Base-by-base conservation (phyloP, 441 rosid species). In the Erodium trifolium region DNA sequence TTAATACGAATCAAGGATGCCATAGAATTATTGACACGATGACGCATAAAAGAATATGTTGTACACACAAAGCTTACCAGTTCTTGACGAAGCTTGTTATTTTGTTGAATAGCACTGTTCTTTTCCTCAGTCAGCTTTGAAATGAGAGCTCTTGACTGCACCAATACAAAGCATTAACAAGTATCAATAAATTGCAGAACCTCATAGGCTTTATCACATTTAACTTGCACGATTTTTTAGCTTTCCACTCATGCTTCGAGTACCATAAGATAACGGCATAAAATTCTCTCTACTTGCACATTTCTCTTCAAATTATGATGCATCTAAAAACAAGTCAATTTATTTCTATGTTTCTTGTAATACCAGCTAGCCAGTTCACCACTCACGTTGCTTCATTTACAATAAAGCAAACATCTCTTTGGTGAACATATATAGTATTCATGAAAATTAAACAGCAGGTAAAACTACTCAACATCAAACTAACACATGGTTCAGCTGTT, bases 101-200 rank as follows among this genome's bases (percentile, higher is more conserved):
- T 88, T 79, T 77, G 88, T 71, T 85, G 93, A 69, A 87, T 65
- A 29, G 88, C 95, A 67, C 18, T 79, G 35, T 79, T 86, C 77
- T 85, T 91, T 57, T 91, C 97, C 72, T 82, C 88, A 0, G 83
- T 87, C 79, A 91, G 82, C 87, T 85, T 87, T 17, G 87, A 76
- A 67, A 91, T 78, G 66, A 89, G 85, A 72, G 85, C 74, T 76
- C 71, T 84, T 17, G 80, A 86, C 97, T 88, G 85, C 79, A 76
- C 68, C 63, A 29, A 57, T 17, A 67, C 71, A 67, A 68, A 75
- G 75, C 2, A 63, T 37, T 68, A 72, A 41, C 37, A 34, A 10
- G 41, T 34, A 47, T 68, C 60, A 45, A 45, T 45, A 10, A 45
- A 45, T 45, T 45, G 51, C 12, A 9, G 51, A 9, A 45, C 51